Evolutionary conservation across 2,329 filamentous ascomycete species (phyloP).

Genomic region (Dactylellina drechsleri): DNA sequence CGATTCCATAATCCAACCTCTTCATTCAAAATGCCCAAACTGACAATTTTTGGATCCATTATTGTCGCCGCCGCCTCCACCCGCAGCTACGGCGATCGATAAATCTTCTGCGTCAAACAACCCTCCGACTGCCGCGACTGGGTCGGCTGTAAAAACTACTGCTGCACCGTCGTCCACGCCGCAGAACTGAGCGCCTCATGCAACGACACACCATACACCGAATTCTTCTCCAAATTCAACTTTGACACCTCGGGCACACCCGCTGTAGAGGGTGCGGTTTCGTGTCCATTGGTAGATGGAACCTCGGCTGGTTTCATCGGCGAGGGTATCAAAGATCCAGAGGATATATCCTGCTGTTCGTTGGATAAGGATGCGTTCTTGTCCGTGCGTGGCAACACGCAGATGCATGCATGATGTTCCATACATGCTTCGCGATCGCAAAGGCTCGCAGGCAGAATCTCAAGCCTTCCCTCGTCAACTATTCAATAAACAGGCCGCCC

Average conservation of each 20-base stretch:
- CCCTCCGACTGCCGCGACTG: constrained; percentile 12
- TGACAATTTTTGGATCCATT: constrained; percentile 13
- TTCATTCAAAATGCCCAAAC: constrained; percentile 23
- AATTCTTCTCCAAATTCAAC: constrained; percentile 9
- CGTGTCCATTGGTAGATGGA: neutral
- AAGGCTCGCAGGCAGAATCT: too few relatives aligned
- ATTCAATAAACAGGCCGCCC: too few relatives aligned
- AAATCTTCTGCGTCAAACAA: constrained; percentile 23
- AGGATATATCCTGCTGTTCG: constrained; percentile 9
- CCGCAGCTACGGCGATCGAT: constrained; percentile 14
- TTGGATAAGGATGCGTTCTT: constrained; percentile 19
- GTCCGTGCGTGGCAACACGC: too few relatives aligned
- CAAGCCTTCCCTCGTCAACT: too few relatives aligned
- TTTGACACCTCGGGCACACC: constrained; percentile 23
- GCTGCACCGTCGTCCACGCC: constrained; percentile 15
- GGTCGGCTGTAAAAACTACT: constrained; percentile 32
- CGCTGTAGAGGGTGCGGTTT: neutral
- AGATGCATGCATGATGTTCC: too few relatives aligned
- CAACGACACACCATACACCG: neutral
- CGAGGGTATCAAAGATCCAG: constrained; percentile 12
- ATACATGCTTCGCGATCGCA: too few relatives aligned
- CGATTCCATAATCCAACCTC: neutral
- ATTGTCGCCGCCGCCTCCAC: constrained; percentile 7
- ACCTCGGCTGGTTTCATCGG: constrained; percentile 3
- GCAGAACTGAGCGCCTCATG: neutral